These are phyloP conservation scores for Exophiala sp. DNA, from an alignment of 2,329 filamentous ascomycete species.

Conservation along the genomic window DNA sequence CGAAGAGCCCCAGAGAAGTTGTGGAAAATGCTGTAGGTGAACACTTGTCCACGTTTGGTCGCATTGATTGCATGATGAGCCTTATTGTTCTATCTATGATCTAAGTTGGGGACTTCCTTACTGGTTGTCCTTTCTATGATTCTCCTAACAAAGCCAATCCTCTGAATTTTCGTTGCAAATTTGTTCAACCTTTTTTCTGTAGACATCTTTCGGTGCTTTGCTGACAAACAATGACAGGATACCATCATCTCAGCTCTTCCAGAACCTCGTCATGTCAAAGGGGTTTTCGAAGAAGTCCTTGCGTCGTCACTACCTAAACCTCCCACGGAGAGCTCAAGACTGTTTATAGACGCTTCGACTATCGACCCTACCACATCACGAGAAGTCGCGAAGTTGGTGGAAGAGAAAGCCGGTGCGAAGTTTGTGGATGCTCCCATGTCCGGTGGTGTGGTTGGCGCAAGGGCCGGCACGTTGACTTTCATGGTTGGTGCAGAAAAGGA, in stretches of 20 bases:
- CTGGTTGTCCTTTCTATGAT: slow-evolving; percentile 57
- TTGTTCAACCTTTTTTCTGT: slow-evolving; percentile 14
- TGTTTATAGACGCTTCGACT: slow-evolving; percentile 95
- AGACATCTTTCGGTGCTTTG: background rate
- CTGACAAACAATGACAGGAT: slow-evolving; percentile 54
- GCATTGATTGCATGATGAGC: slow-evolving; percentile 48
- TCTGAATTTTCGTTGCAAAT: slow-evolving; percentile 50
- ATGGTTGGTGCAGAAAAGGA: slow-evolving; percentile 74
- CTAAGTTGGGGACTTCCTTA: slow-evolving; percentile 65
- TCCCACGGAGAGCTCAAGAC: slow-evolving; percentile 55
- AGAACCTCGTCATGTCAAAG: slow-evolving; percentile 80
- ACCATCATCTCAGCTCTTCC: slow-evolving; percentile 85
- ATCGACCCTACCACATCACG: slow-evolving; percentile 87
- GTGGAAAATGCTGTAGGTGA: slow-evolving; percentile 64
- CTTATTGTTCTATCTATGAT: slow-evolving; percentile 59
- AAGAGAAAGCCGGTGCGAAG: slow-evolving; percentile 48
- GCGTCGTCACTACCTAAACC: slow-evolving; percentile 53
- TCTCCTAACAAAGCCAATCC: slow-evolving; percentile 67
- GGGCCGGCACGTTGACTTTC: slow-evolving; percentile 84
- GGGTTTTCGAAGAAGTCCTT: slow-evolving; percentile 75
- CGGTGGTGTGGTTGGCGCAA: slow-evolving; percentile 86
- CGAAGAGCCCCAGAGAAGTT: slow-evolving; percentile 57
- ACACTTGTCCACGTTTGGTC: background rate
- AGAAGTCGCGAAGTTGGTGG: slow-evolving; percentile 69
- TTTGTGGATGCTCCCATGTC: slow-evolving; percentile 98